Conservation (phyloP, 345 rosid species). For the Citrus trifoliata region DNA sequence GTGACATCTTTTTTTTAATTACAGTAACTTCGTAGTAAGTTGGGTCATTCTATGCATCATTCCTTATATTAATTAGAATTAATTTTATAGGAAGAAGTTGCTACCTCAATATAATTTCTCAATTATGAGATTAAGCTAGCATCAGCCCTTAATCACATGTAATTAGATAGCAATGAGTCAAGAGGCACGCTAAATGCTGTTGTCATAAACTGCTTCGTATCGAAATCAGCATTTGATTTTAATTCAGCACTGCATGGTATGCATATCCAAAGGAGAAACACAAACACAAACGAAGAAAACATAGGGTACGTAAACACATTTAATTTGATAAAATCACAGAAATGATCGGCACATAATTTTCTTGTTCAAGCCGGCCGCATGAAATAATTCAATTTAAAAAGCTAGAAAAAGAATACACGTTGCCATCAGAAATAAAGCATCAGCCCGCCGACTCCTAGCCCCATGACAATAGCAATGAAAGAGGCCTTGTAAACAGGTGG, state of each 20-base stretch:
- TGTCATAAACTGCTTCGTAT: too few species aligned
- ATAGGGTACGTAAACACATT: too few species aligned
- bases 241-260: too few species aligned
- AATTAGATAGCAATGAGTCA: neutral
- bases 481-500: neutral
- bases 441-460: neutral
- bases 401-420: neutral
- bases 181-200: too few species aligned
- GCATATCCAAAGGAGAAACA: too few species aligned
- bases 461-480: constrained; percentile 2
- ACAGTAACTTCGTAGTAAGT: neutral
- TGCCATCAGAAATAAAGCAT: neutral
- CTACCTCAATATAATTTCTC: neutral
- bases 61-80: neutral
- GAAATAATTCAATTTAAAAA: neutral
- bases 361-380: too few species aligned
- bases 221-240: too few species aligned
- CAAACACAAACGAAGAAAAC: too few species aligned
- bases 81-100: neutral
- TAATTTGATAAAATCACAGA: too few species aligned
- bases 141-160: neutral
- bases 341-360: too few species aligned
- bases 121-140: neutral
- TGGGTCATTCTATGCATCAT: neutral
- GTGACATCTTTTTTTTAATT: neutral